phyloP scores from a whole-genome alignment of 2,329 filamentous ascomycete species.

The Pyrenochaeta sp. region DNA sequence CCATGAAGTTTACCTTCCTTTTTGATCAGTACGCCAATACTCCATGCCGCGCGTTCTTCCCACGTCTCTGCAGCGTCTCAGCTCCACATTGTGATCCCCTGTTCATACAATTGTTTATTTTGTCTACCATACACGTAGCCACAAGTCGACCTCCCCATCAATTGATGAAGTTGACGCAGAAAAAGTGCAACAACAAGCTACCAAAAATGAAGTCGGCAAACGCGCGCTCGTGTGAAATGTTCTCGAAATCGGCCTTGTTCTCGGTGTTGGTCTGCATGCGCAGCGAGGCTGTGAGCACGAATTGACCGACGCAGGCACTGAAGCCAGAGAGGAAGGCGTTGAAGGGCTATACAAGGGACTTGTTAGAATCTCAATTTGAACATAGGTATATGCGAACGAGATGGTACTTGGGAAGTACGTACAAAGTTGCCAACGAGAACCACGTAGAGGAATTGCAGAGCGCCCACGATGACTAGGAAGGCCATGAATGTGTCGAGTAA shows the following conservation, averaged over 20 bases:
- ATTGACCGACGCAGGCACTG: conserved; percentile 92
- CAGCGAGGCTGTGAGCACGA: conserved; percentile 89
- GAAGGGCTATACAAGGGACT: conserved; percentile 88
- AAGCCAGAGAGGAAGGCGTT: conserved; percentile 98
- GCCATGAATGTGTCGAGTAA: conserved; percentile 89
- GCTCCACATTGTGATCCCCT: no score
- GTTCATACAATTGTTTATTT: no score
- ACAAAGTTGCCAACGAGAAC: conserved; percentile 93
- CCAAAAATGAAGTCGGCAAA: conserved; percentile 97
- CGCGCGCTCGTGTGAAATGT: conserved; percentile 82
- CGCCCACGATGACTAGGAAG: conserved; percentile 85
- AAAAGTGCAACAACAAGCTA: conserved; percentile 95
- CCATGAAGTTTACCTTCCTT: no score
- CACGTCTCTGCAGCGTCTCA: no score
- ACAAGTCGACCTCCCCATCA: conserved; percentile 63
- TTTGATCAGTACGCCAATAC: no score
- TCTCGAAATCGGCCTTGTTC: conserved; percentile 79
- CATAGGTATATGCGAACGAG: not conserved
- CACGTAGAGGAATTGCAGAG: conserved; percentile 93
- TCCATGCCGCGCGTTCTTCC: no score
- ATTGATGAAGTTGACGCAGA: conserved; percentile 99
- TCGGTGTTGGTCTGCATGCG: conserved; percentile 90
- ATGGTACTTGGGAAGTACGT: conserved; percentile 53
- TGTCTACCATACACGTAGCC: no score
- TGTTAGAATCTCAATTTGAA: no score